Percentiles rank a stretch among this genome's conserved stretches.
phyloP scores from a whole-genome alignment of 495 filamentous ascomycete species.

The Venustampulla echinocandica region DNA sequence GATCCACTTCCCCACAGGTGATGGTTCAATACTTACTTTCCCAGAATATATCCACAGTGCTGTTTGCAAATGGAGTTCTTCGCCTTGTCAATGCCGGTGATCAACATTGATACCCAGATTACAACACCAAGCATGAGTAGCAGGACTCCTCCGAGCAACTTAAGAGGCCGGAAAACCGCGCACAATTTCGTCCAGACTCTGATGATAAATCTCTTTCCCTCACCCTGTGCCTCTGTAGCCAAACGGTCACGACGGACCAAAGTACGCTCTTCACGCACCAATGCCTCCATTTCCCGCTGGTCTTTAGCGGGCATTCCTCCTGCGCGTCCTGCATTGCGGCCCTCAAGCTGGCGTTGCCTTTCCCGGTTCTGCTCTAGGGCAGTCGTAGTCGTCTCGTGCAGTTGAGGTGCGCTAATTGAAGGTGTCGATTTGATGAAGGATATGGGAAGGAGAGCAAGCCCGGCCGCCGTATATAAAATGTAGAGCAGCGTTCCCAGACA shows the following conservation, averaged over 20 bases:
- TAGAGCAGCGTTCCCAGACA: conserved; percentile 79
- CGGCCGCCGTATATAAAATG: conserved; percentile 77
- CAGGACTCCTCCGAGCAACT: conserved; percentile 74
- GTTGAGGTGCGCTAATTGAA: conserved; percentile 64
- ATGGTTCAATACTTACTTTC: conserved; percentile 25
- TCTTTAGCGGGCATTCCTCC: conserved; percentile 75
- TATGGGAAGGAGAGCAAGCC: conserved; percentile 81
- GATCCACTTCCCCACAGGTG: neutral
- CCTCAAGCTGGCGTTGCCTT: conserved; percentile 81
- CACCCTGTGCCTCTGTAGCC: conserved; percentile 68
- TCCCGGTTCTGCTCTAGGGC: conserved; percentile 82
- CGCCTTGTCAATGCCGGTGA: conserved; percentile 92
- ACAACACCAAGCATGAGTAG: conserved; percentile 61
- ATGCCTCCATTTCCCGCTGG: conserved; percentile 74
- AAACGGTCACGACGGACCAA: conserved; percentile 83
- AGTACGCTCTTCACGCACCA: conserved; percentile 84
- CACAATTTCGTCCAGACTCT: conserved; percentile 67
- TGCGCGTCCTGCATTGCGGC: conserved; percentile 68
- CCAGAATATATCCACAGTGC: conserved; percentile 89
- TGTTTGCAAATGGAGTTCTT: conserved; percentile 88
- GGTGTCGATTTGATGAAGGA: conserved; percentile 85
- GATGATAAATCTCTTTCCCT: conserved; percentile 60
- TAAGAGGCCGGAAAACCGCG: conserved; percentile 70
- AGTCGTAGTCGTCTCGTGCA: conserved; percentile 64
- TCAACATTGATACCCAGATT: conserved; percentile 84